A percentile compares a stretch with the other conserved stretches of the same genome.
Evolutionary conservation across 179 eudicot genomes (phyloP).

Genomic region (Corrigiola litoralis): DNA sequence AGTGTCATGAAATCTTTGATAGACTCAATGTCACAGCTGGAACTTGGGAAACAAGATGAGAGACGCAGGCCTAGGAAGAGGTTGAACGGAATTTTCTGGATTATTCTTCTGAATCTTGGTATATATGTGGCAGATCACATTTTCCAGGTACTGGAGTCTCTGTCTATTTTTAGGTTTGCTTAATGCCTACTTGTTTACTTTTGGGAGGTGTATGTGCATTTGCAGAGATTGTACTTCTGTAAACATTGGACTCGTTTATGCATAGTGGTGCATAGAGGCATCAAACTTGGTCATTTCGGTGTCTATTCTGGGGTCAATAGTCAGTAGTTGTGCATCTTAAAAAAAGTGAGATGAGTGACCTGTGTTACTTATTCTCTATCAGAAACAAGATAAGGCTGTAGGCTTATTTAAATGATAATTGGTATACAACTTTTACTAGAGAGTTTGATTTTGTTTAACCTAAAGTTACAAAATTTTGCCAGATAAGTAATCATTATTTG

Average conservation of each 20-base stretch:
- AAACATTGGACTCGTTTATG: not conserved
- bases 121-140: slow-evolving; percentile 76
- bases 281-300: not conserved
- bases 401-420: too few relatives aligned
- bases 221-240: not conserved
- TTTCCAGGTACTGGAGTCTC: slow-evolving; percentile 63
- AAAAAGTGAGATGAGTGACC: too few relatives aligned
- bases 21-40: slow-evolving; percentile 85
- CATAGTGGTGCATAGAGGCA: not conserved
- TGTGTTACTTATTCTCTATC: too few relatives aligned
- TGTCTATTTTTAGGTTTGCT: not conserved
- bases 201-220: not conserved
- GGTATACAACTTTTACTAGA: too few relatives aligned
- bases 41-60: slow-evolving; percentile 54
- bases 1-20: slow-evolving; percentile 26
- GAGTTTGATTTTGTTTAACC: too few relatives aligned
- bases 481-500: not conserved
- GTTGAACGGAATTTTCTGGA: slow-evolving; percentile 86
- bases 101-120: slow-evolving; percentile 85
- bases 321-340: too few relatives aligned
- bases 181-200: not conserved
- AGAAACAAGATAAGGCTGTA: too few relatives aligned
- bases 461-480: not conserved
- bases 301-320: not conserved
- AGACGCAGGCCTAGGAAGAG: slow-evolving; percentile 62